Base-by-base conservation (phyloP, 2,329 filamentous ascomycete genomes). In the Colletotrichum gigasporum region DNA sequence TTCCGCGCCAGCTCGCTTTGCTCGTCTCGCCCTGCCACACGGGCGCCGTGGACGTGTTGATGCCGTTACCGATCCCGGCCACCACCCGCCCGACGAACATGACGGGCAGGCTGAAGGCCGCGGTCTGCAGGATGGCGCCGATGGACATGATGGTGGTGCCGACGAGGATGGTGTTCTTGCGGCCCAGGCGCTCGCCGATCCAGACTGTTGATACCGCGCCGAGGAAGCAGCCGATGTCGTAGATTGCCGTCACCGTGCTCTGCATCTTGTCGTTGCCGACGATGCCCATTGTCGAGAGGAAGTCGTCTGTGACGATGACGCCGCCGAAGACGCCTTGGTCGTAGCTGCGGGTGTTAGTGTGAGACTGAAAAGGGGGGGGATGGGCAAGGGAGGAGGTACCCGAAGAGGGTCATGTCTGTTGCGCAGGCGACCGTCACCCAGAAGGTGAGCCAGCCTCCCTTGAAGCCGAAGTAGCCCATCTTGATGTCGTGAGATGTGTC, bases 141-240 rank as follows among this genome's bases (percentile, higher is more conserved):
- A 77, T 52, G 44, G 70, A 69, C 70, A 78, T 78, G 39, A 78
- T 69, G 16, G 66, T 66, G 7, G 73, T 73, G 37, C 75, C 76
- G 24, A 72, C 60, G 22, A 74, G 68, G 41, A 79, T 70, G 6
- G 73, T 73, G 45, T 71, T 73, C 67, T 74, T 72, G 24, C 75
- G 71, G 5, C 76, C 77, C 6, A 76, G 63, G 20, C 67, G 68
- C 58, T 78, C 75, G 30, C 76, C 76, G 54, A 77, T 63, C 45
- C 70, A 69, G 26, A 75, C 70, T n/a, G 72, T 72, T 10, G 70
- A 67, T 10, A 78, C 64, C 26, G 75, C 73, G 14, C 87, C 87
- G 42, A 88, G 74, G 71, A 89, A 88, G 70, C 86, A 88, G 8
- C 86, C 86, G 30, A 89, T 78, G 66, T 88, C 84, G 71, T 88